Conservation (phyloP, 1,284 basidiomycete species). For the Ceratobasidium sp. region DNA sequence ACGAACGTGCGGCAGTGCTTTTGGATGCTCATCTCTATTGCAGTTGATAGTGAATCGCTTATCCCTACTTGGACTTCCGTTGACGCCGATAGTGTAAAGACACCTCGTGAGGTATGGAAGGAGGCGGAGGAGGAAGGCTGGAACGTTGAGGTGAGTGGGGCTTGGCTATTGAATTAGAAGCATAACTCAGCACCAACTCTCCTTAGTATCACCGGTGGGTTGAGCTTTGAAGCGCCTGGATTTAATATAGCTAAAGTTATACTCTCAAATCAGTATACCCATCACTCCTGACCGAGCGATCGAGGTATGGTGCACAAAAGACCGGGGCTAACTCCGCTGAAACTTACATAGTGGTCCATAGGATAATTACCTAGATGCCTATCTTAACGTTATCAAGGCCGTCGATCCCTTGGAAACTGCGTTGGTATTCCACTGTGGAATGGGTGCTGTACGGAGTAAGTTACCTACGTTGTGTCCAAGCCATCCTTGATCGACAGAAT, state of each 20-base stretch:
- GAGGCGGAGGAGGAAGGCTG: conserved; percentile 81
- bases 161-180: neutral
- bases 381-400: conserved; percentile 79
- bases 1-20: conserved; percentile 44
- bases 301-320: neutral
- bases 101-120: conserved; percentile 86
- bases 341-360: conserved; percentile 50
- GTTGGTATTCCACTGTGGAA: conserved; percentile 95
- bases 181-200: conserved; percentile 13
- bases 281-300: conserved; percentile 83
- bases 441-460: conserved; percentile 86
- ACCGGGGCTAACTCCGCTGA: neutral
- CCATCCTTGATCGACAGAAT: neutral
- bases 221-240: no score
- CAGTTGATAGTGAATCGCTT: conserved; percentile 78
- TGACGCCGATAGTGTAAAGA: conserved; percentile 82
- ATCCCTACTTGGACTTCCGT: conserved; percentile 95
- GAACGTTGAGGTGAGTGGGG: conserved; percentile 75
- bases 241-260: no score
- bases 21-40: conserved; percentile 33
- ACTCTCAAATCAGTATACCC: conserved; percentile 68
- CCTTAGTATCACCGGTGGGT: conserved; percentile 67
- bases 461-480: neutral
- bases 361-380: conserved; percentile 94
- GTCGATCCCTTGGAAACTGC: conserved; percentile 82